A percentile compares a stretch with the other conserved stretches of the same genome.
Conservation (phyloP, 208 protist species). For the Leishmania amazonensis region DNA sequence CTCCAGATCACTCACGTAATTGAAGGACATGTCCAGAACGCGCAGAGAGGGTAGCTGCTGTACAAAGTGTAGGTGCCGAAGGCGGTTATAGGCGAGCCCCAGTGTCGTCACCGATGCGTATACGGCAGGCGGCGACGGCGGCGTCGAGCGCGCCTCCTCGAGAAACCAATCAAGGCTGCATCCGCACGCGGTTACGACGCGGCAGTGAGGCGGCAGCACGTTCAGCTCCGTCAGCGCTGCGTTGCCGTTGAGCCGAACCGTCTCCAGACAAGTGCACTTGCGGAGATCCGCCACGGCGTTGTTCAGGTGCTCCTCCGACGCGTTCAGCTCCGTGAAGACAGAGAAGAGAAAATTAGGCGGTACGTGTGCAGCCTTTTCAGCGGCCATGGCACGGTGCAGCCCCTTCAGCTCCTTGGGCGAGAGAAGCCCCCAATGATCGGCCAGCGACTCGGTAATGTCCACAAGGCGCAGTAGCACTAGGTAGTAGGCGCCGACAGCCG, state of each 20-base stretch:
- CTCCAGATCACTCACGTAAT: slow-evolving; percentile 52
- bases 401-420: slow-evolving; percentile 35
- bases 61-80: slow-evolving; percentile 53
- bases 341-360: slow-evolving; percentile 38
- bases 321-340: slow-evolving; percentile 58
- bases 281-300: slow-evolving; percentile 39
- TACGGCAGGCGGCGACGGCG: slow-evolving; percentile 7
- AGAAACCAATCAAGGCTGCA: slow-evolving; percentile 45
- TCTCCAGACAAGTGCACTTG: slow-evolving; percentile 47
- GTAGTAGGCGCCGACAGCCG: slow-evolving; percentile 35
- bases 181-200: slow-evolving; percentile 52
- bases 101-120: slow-evolving; percentile 44
- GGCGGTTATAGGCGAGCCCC: slow-evolving; percentile 65
- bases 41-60: slow-evolving; percentile 49
- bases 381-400: slow-evolving; percentile 46
- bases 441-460: slow-evolving; percentile 23
- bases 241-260: slow-evolving; percentile 66
- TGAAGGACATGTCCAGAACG: slow-evolving; percentile 73
- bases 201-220: slow-evolving; percentile 58
- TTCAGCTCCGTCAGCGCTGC: slow-evolving; percentile 39
- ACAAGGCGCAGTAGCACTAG: slow-evolving; percentile 42
- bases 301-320: slow-evolving; percentile 43
- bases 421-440: slow-evolving; percentile 56
- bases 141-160: neutral
- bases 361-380: slow-evolving; percentile 43